Evolutionary conservation across 306 rosid species (phyloP).

Genomic region (Rosa multiflora): DNA sequence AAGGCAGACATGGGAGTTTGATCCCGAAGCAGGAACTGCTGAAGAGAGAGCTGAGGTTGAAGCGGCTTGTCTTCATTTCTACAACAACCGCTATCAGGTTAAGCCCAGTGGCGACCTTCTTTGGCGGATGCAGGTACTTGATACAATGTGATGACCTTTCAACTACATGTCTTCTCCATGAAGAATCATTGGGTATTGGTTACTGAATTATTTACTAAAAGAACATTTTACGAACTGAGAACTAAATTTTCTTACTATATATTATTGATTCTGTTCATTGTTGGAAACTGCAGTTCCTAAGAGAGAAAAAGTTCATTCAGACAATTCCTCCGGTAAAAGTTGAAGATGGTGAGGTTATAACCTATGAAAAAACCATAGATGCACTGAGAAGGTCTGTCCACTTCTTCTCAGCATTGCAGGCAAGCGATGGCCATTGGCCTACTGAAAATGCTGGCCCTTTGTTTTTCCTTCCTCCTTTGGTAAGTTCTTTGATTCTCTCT

Average conservation of each 20-base stretch:
- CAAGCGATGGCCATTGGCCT: conserved; percentile 84
- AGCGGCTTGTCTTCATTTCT: conserved; percentile 7
- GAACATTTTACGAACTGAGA: no score
- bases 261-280: neutral
- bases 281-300: conserved; percentile 36
- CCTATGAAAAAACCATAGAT: conserved; percentile 27
- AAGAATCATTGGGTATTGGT: neutral
- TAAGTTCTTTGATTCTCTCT: conserved; percentile 12
- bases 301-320: conserved; percentile 58
- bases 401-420: conserved; percentile 53
- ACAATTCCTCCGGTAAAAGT: conserved; percentile 42
- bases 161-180: neutral
- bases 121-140: conserved; percentile 8
- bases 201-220: no score
- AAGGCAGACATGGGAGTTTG: conserved; percentile 23
- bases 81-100: conserved; percentile 11
- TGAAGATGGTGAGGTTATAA: conserved; percentile 51
- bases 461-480: conserved; percentile 75
- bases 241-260: no score
- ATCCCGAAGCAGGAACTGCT: conserved; percentile 4
- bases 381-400: conserved; percentile 43
- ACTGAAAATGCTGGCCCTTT: conserved; percentile 69
- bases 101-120: conserved; percentile 17
- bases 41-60: conserved; percentile 18
- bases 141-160: neutral